Base-by-base conservation (phyloP, 192 early-diverging fungal genomes). In the Gaertneriomyces sp. region DNA sequence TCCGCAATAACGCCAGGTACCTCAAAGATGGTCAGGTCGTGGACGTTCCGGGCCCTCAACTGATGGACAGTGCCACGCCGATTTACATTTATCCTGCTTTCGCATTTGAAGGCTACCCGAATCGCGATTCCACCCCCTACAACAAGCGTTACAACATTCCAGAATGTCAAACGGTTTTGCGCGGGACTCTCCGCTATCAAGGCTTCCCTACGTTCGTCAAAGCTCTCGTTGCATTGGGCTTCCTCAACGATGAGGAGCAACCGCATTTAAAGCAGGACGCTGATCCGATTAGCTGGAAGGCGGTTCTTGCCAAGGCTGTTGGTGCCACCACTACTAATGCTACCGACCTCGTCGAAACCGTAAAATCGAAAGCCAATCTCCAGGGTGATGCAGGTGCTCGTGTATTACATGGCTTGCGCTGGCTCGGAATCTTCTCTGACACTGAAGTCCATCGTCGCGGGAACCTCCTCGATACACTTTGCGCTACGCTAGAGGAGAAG, bases 41-140 rank as follows among this genome's bases (percentile, higher is more conserved):
- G 19, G 89, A 93, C 68, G 87, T 95, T 49, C 73, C 83, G 38
- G 92, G 91, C 56, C 74, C 85, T 63, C 84, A 92, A 12, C 82
- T 99, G 54, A 97, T 99, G 94, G 83, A 86, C 74, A 91, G 87
- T 60, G 92, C 93, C 40, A 94, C 90, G 71, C 91, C 89, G 47
- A 89, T 95, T 64, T 88, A 88, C 70, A 91, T 93, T 69, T 98
- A 96, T 85, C 95, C 93, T 3, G 96, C 88, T 4, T 99, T 92
- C 73, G 92, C 93, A 12, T 91, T 96, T 70, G 94, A 92, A 53
- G 94, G 93, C 44, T 96, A 96, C 74, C 89, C 93, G 54, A 99
- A 99, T 89, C 91, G 96, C 64, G 96, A 99, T 75, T 99, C 96
- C 40, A 89, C 91, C 53, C 85, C 87, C 45, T 99, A 98, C 79